phyloP scores from a whole-genome alignment of 2,329 filamentous ascomycete species.

The Ophiosphaerella herpotricha region DNA sequence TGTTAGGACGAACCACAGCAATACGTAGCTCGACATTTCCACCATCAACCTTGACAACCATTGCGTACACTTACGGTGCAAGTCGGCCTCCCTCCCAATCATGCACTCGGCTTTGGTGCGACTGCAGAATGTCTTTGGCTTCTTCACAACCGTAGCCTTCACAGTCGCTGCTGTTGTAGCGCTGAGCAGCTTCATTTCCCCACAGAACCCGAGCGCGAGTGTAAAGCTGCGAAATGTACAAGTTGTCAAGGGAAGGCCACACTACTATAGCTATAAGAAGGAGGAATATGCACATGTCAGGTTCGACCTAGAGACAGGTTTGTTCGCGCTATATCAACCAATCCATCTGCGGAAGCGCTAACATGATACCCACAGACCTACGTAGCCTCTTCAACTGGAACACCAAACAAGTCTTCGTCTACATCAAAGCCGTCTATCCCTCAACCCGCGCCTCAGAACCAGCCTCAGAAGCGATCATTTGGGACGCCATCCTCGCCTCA shows the following conservation, averaged over 20 bases:
- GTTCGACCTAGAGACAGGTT: slow-evolving; percentile 85
- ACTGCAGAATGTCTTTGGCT: slow-evolving; percentile 91
- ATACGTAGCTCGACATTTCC: slow-evolving; percentile 1
- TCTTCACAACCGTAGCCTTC: slow-evolving; percentile 94
- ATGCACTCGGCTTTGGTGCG: slow-evolving; percentile 92
- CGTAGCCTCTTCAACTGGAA: slow-evolving; percentile 97
- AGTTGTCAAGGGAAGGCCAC: slow-evolving; percentile 88
- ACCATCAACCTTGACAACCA: not conserved
- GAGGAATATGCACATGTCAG: slow-evolving; percentile 95
- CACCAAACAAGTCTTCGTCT: slow-evolving; percentile 97
- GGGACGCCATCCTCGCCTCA: slow-evolving; percentile 90
- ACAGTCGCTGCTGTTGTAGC: slow-evolving; percentile 79
- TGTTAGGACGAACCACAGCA: slow-evolving; percentile 34
- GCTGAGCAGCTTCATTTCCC: slow-evolving; percentile 72
- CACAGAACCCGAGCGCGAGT: slow-evolving; percentile 68
- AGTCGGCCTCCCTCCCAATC: slow-evolving; percentile 2
- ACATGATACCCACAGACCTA: slow-evolving; percentile 62
- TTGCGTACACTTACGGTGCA: not conserved
- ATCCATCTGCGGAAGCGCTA: not conserved
- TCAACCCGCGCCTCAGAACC: slow-evolving; percentile 50
- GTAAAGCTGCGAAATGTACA: slow-evolving; percentile 77
- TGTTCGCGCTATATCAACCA: slow-evolving; percentile 1
- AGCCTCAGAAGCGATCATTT: slow-evolving; percentile 76
- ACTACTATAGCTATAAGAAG: slow-evolving; percentile 90
- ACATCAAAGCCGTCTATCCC: slow-evolving; percentile 79